Evolutionary conservation across 768 basidiomycete genomes (phyloP).

Genomic region (Mycena indigotica): DNA sequence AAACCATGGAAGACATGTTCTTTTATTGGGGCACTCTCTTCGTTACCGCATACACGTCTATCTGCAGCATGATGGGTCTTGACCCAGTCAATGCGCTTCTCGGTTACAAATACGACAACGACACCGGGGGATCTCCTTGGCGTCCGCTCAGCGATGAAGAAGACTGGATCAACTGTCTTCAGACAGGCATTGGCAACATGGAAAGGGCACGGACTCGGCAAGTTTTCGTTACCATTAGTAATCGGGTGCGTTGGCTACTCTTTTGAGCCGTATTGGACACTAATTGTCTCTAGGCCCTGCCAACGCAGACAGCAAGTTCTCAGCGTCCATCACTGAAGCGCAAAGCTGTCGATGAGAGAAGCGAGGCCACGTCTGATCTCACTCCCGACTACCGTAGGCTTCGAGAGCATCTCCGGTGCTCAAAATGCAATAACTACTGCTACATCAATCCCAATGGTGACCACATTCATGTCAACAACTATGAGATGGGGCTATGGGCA

Average conservation of each 20-base stretch:
- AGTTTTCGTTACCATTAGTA: conserved; percentile 3
- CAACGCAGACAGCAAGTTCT: background rate
- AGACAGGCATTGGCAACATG: conserved; percentile 3
- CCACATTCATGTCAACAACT: background rate
- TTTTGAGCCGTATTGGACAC: background rate
- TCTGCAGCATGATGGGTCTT: conserved; percentile 8
- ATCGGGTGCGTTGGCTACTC: conserved; percentile 5
- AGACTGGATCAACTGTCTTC: conserved; percentile 5
- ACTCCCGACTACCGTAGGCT: conserved; percentile 5
- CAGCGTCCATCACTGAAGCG: conserved; percentile 1
- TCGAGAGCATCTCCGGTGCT: conserved; percentile 1
- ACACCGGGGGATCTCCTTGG: background rate
- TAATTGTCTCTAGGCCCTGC: conserved; percentile 3
- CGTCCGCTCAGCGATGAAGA: background rate
- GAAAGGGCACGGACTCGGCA: conserved; percentile 3
- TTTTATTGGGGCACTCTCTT: background rate
- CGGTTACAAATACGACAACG: conserved; percentile 15
- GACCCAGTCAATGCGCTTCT: background rate
- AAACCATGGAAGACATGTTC: background rate
- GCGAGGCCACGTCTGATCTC: background rate
- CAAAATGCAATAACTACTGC: conserved; percentile 2
- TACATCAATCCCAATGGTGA: conserved; percentile 5
- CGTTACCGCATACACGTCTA: background rate
- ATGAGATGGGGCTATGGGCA: conserved; percentile 4
- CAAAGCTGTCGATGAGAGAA: background rate